A percentile compares a stretch with the other conserved stretches of the same genome.
These are phyloP conservation scores for Sherardia arvensis DNA, from an alignment of 257 asterid genomes.

Conservation along the genomic window DNA sequence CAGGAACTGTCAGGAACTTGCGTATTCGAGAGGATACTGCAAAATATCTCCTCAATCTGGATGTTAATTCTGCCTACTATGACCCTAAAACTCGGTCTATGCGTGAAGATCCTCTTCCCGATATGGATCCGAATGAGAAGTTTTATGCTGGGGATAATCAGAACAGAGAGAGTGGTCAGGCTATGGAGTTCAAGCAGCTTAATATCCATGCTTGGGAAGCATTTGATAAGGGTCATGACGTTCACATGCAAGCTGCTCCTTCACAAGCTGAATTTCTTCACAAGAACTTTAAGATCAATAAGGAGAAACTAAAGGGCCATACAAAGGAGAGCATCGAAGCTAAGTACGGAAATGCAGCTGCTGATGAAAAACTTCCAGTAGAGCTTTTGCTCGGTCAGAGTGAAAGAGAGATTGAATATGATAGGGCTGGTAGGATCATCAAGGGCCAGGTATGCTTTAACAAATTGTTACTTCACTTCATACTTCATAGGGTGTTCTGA, in stretches of 20 bases:
- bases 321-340: constrained; percentile 78
- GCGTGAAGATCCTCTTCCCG: constrained; percentile 99
- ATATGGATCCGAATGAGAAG: constrained; percentile 91
- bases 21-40: constrained; percentile 98
- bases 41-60: constrained; percentile 93
- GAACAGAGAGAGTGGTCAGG: constrained; percentile 87
- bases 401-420: constrained; percentile 83
- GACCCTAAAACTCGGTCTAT: constrained; percentile 96
- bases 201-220: constrained; percentile 97
- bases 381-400: constrained; percentile 92
- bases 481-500: not conserved
- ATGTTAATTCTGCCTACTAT: constrained; percentile 84
- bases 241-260: constrained; percentile 99
- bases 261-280: constrained; percentile 92
- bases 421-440: constrained; percentile 88
- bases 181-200: constrained; percentile 94
- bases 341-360: constrained; percentile 93
- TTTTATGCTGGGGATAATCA: constrained; percentile 86
- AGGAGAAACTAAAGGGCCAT: constrained; percentile 73
- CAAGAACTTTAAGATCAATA: constrained; percentile 64
- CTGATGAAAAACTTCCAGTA: constrained; percentile 70
- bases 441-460: constrained; percentile 74
- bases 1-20: constrained; percentile 97
- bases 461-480: not conserved
- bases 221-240: constrained; percentile 92